Evolutionary conservation across 1,284 basidiomycete genomes (phyloP), one percentile per base, ranked within the genome.

Genomic region (Moesziomyces antarcticus): DNA sequence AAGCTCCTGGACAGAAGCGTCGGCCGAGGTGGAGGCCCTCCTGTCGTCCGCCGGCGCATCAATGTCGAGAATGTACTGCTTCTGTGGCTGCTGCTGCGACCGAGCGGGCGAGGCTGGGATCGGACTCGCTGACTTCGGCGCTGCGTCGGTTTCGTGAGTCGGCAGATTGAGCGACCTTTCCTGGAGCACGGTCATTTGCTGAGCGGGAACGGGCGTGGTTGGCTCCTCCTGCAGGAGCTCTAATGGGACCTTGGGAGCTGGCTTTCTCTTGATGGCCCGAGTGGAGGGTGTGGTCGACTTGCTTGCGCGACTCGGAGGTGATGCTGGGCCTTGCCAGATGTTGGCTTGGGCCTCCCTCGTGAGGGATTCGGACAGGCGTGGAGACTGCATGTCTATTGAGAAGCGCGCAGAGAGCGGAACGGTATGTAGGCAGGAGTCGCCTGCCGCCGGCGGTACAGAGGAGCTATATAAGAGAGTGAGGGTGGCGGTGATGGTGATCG

Each of bases 1-100:
- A 9, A 70, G 59, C 41, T 56, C 56, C 30, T 50, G 18, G 14
- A 70, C 59, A 14, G 57, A 49, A 16, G 56, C 46, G 7, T 56
- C 50, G 10, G 45, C 6, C 5, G 33, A 6, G 24, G n/a, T 20
- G 21, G 8, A 1, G 24, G 13, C 25, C 1, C 13, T 44, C 25
- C 24, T 14, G 4, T 46, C 21, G 18, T 30, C 3, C 16, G 37
- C 4, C 2, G 63, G 53, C 18, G 49, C 50, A 22, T 67, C 64
- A 16, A 67, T 67, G 18, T 67, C 42, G 25, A 67, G 57, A 3
- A 67, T 47, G 20, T 60, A 67, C 14, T 67, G 64, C 35, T 50
- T 53, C 33, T 67, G 64, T 16, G 64, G 64, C 3, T 22, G 53
- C 37, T 67, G 64, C 35, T 45, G 14, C n/a, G 49, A 10, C n/a